A percentile compares a stretch with the other conserved stretches of the same genome.
Evolutionary conservation across 176 grass and related monocot genomes (phyloP).

Genomic region (Leersia perrieri): DNA sequence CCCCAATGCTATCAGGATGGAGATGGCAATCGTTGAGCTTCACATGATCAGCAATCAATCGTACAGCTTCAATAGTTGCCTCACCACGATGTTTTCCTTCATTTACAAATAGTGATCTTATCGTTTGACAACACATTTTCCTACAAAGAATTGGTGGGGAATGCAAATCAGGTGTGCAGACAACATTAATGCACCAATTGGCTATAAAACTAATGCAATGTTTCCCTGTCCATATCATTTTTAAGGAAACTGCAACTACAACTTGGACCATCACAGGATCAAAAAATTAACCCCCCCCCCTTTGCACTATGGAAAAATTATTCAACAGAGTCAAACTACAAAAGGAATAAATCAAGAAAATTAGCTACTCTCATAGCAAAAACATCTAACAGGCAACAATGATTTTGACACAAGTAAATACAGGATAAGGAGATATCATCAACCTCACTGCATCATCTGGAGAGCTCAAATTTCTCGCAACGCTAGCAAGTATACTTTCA

Average conservation of each 20-base stretch:
- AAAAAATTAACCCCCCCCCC: background rate
- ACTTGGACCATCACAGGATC: background rate
- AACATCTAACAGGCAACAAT: background rate
- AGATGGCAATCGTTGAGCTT: constrained; percentile 86
- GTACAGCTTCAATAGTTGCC: constrained; percentile 86
- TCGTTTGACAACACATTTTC: constrained; percentile 78
- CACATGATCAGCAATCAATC: constrained; percentile 82
- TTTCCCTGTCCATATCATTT: background rate
- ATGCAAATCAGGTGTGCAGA: constrained; percentile 16
- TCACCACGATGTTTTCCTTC: constrained; percentile 93
- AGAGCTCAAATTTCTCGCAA: constrained; percentile 87
- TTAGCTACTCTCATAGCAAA: background rate
- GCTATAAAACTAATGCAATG: background rate
- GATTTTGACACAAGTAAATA: constrained; percentile 12
- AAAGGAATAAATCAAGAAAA: background rate
- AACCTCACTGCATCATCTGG: constrained; percentile 81
- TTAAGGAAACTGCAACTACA: background rate
- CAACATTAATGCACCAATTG: constrained; percentile 1
- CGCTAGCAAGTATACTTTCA: constrained; percentile 68
- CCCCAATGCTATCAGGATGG: constrained; percentile 84
- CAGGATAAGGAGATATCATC: background rate
- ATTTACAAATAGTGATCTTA: constrained; percentile 75
- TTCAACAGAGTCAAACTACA: background rate
- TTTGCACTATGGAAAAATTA: background rate
- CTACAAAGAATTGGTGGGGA: constrained; percentile 36